Conservation (phyloP, 2,329 filamentous ascomycete genomes). For the Talaromyces albobiverticillius region DNA sequence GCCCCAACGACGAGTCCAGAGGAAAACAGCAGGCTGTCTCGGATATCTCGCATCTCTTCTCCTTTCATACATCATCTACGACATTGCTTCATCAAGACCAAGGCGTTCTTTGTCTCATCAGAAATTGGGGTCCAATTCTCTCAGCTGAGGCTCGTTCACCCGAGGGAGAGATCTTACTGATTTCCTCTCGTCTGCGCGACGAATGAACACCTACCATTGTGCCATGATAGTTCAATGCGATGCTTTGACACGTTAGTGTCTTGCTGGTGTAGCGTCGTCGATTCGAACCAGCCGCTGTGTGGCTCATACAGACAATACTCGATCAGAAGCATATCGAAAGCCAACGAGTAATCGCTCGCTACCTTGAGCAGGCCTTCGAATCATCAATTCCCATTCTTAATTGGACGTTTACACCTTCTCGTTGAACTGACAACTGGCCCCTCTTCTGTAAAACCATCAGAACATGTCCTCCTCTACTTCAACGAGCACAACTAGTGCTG, state of each 20-base stretch:
- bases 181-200: not conserved
- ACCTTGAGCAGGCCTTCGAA: not conserved
- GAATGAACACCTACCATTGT: not conserved
- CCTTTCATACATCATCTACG: not conserved
- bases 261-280: slow-evolving; percentile 3
- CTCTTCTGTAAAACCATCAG: not conserved
- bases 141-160: slow-evolving; percentile 6
- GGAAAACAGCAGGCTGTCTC: not conserved
- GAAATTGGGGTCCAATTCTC: slow-evolving; percentile 10
- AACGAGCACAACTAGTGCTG: slow-evolving; percentile 24
- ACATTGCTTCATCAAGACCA: not conserved
- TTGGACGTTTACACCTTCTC: not conserved
- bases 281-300: not conserved
- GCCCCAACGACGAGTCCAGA: too few relatives aligned
- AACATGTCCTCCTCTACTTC: slow-evolving; percentile 10
- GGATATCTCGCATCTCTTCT: not conserved
- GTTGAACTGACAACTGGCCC: not conserved
- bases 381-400: not conserved
- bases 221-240: slow-evolving; percentile 9
- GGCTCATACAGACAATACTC: not conserved
- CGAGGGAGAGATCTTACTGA: not conserved
- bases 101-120: not conserved
- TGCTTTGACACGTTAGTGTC: slow-evolving; percentile 4
- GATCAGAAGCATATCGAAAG: not conserved
- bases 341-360: not conserved